Base-by-base conservation (phyloP, 108 stramenopile genomes). In the Cyclostephanos tholiformis region DNA sequence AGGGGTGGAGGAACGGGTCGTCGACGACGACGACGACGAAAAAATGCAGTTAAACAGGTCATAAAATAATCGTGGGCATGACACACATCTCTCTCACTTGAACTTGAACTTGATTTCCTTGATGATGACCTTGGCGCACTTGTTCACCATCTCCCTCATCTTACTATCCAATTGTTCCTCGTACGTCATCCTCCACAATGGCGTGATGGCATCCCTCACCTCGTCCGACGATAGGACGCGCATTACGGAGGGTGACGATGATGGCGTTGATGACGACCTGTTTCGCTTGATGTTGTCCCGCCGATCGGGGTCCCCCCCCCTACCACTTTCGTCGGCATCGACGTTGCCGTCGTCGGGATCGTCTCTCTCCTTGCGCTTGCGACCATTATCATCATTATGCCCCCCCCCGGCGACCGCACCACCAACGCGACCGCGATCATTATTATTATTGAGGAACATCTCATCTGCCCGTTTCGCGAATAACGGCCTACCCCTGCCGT, bases 81-180 rank as follows among this genome's bases (percentile, higher is more conserved):
- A n/a, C n/a, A n/a, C n/a, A n/a, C n/a, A n/a, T n/a, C n/a, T n/a
- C n/a, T 26, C 76, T 69, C 23, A 77, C 61, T 67, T 39, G 59
- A 90, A 93, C 57, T 82, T 85, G 20, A 43, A 52, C 74, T 91
- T 91, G 32, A 89, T 78, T 64, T 89, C 88, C 76, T 82, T 75
- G 16, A 84, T 48, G 51, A 91, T 91, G 57, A 83, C 87, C 64
- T 70, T 69, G 11, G 87, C 82, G 64, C 87, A 91, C 25, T 88
- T 80, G 38, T 84, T 81, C 39, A 89, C 81, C 85, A 93, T 90
- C 55, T 85, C 85, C 27, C 38, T 83, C 44, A 67, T 44, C 57
- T 93, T 93, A 30, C 23, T 46, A 49, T 73, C 69, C 64, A 89
- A 59, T 62, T 93, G 92, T n/a, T 88, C 78, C 27, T 61, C 35